A percentile compares a stretch with the other conserved stretches of the same genome.
phyloP scores from a whole-genome alignment of 2,329 filamentous ascomycete genomes.

The Aspergillus vadensis region DNA sequence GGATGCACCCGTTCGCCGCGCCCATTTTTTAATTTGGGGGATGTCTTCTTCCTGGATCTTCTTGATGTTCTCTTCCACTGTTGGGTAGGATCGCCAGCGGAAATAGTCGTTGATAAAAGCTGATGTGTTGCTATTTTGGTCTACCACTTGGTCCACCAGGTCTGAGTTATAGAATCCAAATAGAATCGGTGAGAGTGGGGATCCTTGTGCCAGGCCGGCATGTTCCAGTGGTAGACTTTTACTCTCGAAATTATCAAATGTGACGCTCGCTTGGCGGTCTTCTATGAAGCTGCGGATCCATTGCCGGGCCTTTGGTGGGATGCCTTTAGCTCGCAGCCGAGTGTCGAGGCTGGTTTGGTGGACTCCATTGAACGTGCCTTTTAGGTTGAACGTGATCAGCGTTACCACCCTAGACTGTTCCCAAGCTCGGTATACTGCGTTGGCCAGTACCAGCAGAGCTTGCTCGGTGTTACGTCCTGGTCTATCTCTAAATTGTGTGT shows the following conservation, averaged over 20 bases:
- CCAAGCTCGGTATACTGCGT: constrained; percentile 21
- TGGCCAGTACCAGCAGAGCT: constrained; percentile 25
- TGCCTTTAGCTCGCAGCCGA: not conserved
- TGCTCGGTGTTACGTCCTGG: constrained; percentile 23
- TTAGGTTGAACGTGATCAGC: constrained; percentile 22
- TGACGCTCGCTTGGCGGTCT: constrained; percentile 15
- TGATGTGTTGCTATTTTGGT: constrained; percentile 26
- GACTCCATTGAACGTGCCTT: constrained; percentile 25
- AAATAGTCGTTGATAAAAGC: constrained; percentile 36
- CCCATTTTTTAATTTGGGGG: constrained; percentile 30
- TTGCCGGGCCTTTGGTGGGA: constrained; percentile 5
- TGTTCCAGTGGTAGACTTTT: constrained; percentile 10
- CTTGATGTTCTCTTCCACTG: constrained; percentile 25
- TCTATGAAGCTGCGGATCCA: constrained; percentile 26
- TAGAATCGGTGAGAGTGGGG: constrained; percentile 37
- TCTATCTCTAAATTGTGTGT: constrained; percentile 27
- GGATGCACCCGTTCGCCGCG: constrained; percentile 25
- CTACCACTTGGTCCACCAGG: constrained; percentile 33
- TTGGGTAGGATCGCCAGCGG: constrained; percentile 20
- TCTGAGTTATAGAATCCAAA: constrained; percentile 44
- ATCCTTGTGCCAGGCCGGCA: constrained; percentile 27
- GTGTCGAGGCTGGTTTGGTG: constrained; percentile 15
- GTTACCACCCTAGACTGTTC: constrained; percentile 20
- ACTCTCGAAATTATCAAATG: constrained; percentile 22
- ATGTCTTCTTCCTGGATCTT: constrained; percentile 28